These are phyloP conservation scores for Cercospora sp. DNA, from an alignment of 2,329 filamentous ascomycete species.

Conservation along the genomic window DNA sequence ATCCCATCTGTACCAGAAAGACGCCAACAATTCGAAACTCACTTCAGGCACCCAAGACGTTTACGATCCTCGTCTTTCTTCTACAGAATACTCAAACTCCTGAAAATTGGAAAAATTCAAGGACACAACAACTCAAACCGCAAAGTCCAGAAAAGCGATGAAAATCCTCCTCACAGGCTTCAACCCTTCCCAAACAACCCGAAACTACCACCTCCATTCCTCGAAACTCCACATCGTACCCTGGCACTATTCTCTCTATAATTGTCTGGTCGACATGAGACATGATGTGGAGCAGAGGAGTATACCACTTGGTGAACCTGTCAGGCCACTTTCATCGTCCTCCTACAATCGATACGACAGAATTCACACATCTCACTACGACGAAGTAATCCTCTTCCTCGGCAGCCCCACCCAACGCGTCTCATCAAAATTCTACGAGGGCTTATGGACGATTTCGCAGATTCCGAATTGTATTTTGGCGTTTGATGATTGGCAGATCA, in stretches of 20 bases:
- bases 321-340: background rate
- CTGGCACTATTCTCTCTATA: conserved; percentile 14
- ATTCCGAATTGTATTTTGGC: conserved; percentile 11
- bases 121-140: too few relatives aligned
- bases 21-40: too few relatives aligned
- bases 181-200: conserved; percentile 5
- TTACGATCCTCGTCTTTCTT: too few relatives aligned
- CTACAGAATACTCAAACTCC: too few relatives aligned
- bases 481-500: conserved; percentile 12
- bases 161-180: conserved; percentile 15
- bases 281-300: conserved; percentile 8
- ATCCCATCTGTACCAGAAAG: too few relatives aligned
- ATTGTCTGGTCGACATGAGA: conserved; percentile 12
- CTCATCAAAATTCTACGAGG: background rate
- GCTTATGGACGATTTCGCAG: conserved; percentile 3
- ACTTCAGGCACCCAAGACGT: too few relatives aligned
- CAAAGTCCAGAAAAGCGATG: background rate
- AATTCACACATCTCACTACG: background rate
- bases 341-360: too few relatives aligned
- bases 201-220: conserved; percentile 6
- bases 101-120: too few relatives aligned
- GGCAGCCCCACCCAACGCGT: background rate
- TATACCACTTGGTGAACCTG: background rate
- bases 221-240: conserved; percentile 8
- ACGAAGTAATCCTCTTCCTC: conserved; percentile 11